Evolutionary conservation across 2,329 filamentous ascomycete genomes (phyloP), one percentile per base, ranked within the genome.

Genomic region (Exutisphaerella laricina): DNA sequence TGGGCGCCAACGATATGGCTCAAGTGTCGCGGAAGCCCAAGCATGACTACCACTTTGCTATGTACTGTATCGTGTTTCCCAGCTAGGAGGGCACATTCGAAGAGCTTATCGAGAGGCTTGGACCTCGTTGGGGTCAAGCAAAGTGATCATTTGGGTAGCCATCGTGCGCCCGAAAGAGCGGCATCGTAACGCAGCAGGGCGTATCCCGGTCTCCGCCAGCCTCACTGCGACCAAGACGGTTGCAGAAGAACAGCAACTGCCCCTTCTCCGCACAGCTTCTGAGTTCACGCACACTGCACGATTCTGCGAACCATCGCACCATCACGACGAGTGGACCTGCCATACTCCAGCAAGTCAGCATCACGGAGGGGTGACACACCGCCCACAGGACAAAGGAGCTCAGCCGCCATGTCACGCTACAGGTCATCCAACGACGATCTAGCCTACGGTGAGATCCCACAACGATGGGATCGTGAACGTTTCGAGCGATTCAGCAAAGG

Each of bases 401-500:
- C 37, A 44, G 31, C 47, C 35, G 30, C 34, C 38, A 58, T 58
- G 55, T 56, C 55, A 26, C 55, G 55, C 33, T 58, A 49, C 46
- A 45, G 48, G 34, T 41, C 48, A 18, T 69, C 67, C n/a, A 64
- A 65, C 14, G 68, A 67, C 49, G 63, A 67, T 43, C 61, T 72
- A 34, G 64, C 65, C 31, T 65, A 63, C 50, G 65, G 61, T 48
- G 70, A 71, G 20, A 63, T 68, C 16, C 64, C 66, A n/a, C 62
- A 72, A 51, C 64, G 71, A 54, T 74, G 71, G 71, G 71, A 74
- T 51, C 65, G 71, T 45, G 70, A 72, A 45, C 66, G 66, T 46
- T 73, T 74, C 49, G 71, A 74, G 58, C 66, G 69, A 46, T 66
- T 69, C 57, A 64, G 66, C 13, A 47, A 56, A 21, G 55, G 51